Conservation (phyloP, 148 eudicot species). For the Camellia sinensis region DNA sequence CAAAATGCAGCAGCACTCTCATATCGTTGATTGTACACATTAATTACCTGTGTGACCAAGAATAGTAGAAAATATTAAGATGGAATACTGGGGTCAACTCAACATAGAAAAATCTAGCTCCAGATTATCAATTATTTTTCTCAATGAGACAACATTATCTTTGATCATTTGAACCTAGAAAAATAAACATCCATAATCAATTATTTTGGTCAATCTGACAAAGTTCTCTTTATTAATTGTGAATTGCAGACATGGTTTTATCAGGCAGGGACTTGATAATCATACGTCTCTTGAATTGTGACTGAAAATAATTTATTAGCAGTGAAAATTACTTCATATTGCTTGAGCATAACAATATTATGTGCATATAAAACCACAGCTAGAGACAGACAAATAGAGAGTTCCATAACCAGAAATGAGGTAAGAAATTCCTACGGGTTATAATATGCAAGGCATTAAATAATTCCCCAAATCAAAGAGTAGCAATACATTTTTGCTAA, state of each 20-base stretch:
- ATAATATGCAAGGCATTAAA: not conserved
- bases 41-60: conserved; percentile 61
- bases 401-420: too few species aligned
- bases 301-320: not conserved
- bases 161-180: conserved; percentile 1
- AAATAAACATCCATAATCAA: not conserved
- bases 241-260: not conserved
- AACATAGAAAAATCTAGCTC: conserved; percentile 12
- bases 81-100: conserved; percentile 13
- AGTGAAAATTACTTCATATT: not conserved
- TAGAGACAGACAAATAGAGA: not conserved
- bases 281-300: not conserved
- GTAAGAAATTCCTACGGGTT: not conserved
- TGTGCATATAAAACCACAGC: not conserved
- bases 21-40: conserved; percentile 82
- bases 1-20: conserved; percentile 95
- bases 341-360: conserved; percentile 1
- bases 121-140: not conserved
- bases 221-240: not conserved
- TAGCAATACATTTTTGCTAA: not conserved
- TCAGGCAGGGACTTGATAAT: not conserved
- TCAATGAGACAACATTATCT: not conserved
- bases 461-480: not conserved
- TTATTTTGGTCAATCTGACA: not conserved
- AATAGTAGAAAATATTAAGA: not conserved